Evolutionary conservation across 176 grass and related monocot genomes (phyloP), one percentile per base, ranked within the genome.

Genomic region (Tillandsia fasciculata): DNA sequence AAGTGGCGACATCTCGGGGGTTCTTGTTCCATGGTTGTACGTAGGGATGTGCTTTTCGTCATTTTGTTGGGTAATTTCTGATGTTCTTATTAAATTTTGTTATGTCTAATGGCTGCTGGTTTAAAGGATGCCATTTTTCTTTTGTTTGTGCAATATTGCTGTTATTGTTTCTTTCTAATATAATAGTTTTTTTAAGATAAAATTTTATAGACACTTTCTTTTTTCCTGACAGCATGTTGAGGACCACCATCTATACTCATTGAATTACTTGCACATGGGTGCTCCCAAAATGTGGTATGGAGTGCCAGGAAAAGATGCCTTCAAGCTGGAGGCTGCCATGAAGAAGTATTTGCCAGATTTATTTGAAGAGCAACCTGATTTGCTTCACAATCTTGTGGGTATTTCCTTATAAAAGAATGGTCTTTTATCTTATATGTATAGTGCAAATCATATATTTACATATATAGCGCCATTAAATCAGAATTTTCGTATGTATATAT

Each of bases 21-120:
- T 97, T 59, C 72, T 97, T 69, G 89, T 93, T 52, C 94, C 94
- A 77, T 97, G 94, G 94, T 79, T 97, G 76, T 97, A 97, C 87
- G 54, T 87, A 7, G 94, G 94, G 77, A 97, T 97, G 94, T 97
- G 94, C 79, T 92, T 97, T 81, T 97, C 94, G 53, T 97, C 94
- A 63, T 97, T 97, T 67, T 97, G 94, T 68, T 97, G 94, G 94
- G 94, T 90, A 85, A 80, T 81, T 54, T 66, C 48, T 63, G 22
- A 67, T 71, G 23, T 68, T 65, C 3, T 22, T 20, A 18, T 58
- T 56, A 24, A 22, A 78, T 9, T 53, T 78, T 84, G 49, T 23
- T 28, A 61, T 20, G 15, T 61, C 22, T 18, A 61, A n/a, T 22
- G 15, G 15, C 2, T 61, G 56, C 15, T 7, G 18, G 10, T 5